phyloP scores from a whole-genome alignment of 768 basidiomycete species.

The Mycena leptocephala region DNA sequence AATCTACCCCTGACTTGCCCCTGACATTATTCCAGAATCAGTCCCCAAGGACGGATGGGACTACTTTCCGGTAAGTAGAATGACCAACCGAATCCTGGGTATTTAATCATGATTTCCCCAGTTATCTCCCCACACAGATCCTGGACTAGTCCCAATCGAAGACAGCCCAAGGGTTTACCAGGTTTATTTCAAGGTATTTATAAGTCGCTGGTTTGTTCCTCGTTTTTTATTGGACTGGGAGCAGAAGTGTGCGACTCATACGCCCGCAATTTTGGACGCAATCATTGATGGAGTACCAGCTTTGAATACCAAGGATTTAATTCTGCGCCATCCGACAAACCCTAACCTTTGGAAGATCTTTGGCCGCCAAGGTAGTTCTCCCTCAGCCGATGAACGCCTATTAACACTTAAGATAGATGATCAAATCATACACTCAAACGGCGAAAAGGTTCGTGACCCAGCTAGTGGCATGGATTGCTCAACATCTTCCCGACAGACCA shows the following conservation, averaged over 20 bases:
- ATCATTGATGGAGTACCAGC: conserved; percentile 54
- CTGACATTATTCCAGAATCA: neutral
- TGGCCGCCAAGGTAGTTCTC: conserved; percentile 39
- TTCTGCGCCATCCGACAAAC: conserved; percentile 58
- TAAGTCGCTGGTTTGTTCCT: no score
- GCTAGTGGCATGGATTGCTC: neutral
- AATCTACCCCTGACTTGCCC: no score
- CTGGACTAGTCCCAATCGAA: neutral
- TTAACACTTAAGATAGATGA: conserved; percentile 47
- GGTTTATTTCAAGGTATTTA: neutral
- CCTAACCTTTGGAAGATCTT: conserved; percentile 53
- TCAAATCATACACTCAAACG: conserved; percentile 58
- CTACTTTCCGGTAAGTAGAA: neutral
- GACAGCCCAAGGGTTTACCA: neutral
- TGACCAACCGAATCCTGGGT: neutral
- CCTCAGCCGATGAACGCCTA: neutral
- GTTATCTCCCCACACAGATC: conserved; percentile 4
- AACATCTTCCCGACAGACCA: conserved; percentile 43
- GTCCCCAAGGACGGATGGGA: conserved; percentile 14
- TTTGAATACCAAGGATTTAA: conserved; percentile 58
- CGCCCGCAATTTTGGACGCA: conserved; percentile 45
- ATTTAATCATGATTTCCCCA: neutral
- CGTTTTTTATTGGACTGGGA: no score
- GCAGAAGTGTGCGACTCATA: conserved; percentile 11
- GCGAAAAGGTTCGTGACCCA: conserved; percentile 54